Base-by-base conservation (phyloP, 2,329 filamentous ascomycete species). In the Fusarium sublunatum region DNA sequence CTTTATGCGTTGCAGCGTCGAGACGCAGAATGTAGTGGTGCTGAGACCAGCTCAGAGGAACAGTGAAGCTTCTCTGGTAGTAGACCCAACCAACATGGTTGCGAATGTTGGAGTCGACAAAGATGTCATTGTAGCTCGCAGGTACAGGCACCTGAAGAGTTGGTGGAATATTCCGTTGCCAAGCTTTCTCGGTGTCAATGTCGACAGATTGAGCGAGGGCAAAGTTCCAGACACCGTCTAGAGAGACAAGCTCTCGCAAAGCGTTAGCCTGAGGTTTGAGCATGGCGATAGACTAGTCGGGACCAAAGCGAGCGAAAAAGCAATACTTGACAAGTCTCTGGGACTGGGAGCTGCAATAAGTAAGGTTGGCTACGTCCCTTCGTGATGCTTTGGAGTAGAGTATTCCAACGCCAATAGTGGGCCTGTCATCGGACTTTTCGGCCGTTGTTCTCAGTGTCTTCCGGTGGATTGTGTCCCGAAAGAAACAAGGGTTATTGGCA, bases 171-270 rank as follows among this genome's bases (percentile, higher is more conserved):
- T 10, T 19, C 2, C n/a, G 11, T 7, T 39, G 51, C 58, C 58
- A 62, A 10, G 38, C 38, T 15, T 52, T 41, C 2, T 58, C 50
- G 2, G 31, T 7, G 15, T 58, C 55, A 10, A 59, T 46, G 2
- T 55, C 49, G 7, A 12, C 7, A 10, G 58, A 54, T 8, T 36
- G 15, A 11, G 54, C 46, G 2, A 59, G 6, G n/a, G 54, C 43
- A 29, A 62, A 62, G 22, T 52, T 62, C 58, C 58, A 62, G n/a
- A 62, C 40, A 3, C 58, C 58, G 45, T 62, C 58, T 5, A 62
- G 31, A 4, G 58, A 62, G 31, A 58, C 45, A 15, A 59, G 42
- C 28, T 62, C 58, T 3, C 58, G 58, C 8, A 7, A 7, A 4
- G 41, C 13, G 13, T 58, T 58, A 2, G 54, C 42, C 12, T 62